Conservation (phyloP, 2,329 filamentous ascomycete species). For the Ophiostoma sp. region DNA sequence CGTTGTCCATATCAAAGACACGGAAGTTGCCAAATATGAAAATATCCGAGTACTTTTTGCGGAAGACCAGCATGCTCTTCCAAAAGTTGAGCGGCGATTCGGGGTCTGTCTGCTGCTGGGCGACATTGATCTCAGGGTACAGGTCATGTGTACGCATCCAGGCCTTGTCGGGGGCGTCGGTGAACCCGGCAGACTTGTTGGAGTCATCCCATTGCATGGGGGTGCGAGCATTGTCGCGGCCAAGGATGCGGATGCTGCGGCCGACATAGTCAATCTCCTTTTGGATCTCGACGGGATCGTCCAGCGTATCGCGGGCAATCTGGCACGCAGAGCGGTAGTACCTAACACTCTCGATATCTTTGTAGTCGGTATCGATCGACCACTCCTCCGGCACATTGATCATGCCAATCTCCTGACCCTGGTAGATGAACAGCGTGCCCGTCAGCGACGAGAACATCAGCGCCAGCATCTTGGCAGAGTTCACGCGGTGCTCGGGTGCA, state of each 20-base stretch:
- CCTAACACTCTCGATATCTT: conserved; percentile 47
- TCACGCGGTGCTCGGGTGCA: conserved; percentile 38
- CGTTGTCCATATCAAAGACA: conserved; percentile 44
- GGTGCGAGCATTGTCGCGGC: conserved; percentile 60
- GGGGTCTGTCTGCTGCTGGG: conserved; percentile 40
- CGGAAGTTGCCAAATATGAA: conserved; percentile 59
- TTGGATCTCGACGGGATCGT: conserved; percentile 37
- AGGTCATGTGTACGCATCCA: conserved; percentile 62
- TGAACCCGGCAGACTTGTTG: conserved; percentile 56
- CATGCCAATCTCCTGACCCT: conserved; percentile 59
- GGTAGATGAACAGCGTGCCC: conserved; percentile 55
- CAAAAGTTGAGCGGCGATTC: conserved; percentile 56
- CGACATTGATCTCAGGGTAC: conserved; percentile 52
- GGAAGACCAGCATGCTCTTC: conserved; percentile 49
- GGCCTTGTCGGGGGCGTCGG: conserved; percentile 38
- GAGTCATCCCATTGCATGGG: conserved; percentile 61
- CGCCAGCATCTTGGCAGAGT: conserved; percentile 50
- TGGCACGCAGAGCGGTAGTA: conserved; percentile 38
- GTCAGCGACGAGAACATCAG: conserved; percentile 44
- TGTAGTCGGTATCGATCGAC: conserved; percentile 42
- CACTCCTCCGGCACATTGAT: conserved; percentile 47
- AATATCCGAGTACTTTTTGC: conserved; percentile 52
- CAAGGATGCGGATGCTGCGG: conserved; percentile 52
- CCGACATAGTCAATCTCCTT: conserved; percentile 44
- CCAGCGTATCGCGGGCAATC: conserved; percentile 27